These are phyloP conservation scores for Globisporangium polare DNA, from an alignment of 352 stramenopile genomes.

Conservation along the genomic window DNA sequence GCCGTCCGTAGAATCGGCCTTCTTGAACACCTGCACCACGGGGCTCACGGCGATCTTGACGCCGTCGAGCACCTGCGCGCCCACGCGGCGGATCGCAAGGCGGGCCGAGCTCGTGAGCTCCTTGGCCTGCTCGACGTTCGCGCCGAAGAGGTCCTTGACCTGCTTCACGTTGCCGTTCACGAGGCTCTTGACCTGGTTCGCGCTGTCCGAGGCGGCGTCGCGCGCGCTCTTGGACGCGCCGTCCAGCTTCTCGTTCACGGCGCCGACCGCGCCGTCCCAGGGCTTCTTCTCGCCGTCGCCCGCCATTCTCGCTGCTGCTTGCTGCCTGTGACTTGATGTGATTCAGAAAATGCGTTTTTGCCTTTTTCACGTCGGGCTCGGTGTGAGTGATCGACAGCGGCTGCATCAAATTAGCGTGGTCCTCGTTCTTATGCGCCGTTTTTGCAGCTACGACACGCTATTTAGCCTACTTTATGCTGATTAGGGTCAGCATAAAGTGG, in stretches of 20 bases:
- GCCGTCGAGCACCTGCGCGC: constrained; percentile 35
- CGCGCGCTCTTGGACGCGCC: constrained; percentile 44
- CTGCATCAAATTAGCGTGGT: neutral
- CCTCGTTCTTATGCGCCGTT: neutral
- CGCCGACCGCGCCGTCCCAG: constrained; percentile 42
- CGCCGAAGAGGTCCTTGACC: constrained; percentile 34
- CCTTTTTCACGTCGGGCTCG: neutral
- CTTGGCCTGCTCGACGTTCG: constrained; percentile 47
- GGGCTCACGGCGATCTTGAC: constrained; percentile 40
- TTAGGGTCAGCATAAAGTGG: neutral
- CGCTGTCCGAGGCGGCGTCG: constrained; percentile 26
- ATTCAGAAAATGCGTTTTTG: neutral
- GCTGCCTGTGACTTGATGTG: neutral
- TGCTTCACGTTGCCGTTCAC: constrained; percentile 37
- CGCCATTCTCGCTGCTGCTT: constrained; percentile 11
- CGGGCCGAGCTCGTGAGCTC: constrained; percentile 60
- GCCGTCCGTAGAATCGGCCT: constrained; percentile 55
- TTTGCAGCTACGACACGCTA: neutral
- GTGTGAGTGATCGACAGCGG: neutral
- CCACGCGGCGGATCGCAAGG: constrained; percentile 32
- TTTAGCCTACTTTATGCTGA: neutral
- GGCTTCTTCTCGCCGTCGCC: constrained; percentile 50
- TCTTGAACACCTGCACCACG: constrained; percentile 59
- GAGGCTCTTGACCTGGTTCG: constrained; percentile 42
- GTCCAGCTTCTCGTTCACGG: constrained; percentile 46